Evolutionary conservation across 2,329 filamentous ascomycete genomes (phyloP).

Genomic region (Sclerotinia sclerotiorum): DNA sequence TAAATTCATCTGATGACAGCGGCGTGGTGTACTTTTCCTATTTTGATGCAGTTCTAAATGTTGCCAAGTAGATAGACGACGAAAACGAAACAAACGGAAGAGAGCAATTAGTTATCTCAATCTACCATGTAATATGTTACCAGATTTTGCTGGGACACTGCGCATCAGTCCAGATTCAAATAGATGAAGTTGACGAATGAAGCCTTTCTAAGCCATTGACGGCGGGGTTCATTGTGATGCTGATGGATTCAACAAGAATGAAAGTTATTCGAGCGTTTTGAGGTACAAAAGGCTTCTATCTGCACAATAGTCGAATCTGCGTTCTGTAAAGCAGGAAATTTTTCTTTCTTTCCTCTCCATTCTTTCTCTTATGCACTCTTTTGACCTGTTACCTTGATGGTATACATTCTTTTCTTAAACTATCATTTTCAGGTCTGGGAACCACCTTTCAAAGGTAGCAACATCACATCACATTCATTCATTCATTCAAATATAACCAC

Average conservation of each 20-base stretch:
- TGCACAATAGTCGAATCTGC: neutral
- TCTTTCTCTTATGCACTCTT: slow-evolving; percentile 5
- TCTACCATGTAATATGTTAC: neutral
- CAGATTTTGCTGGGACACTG: neutral
- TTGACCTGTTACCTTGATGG: slow-evolving; percentile 19
- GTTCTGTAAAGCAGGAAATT: neutral
- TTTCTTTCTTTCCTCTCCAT: slow-evolving; percentile 14
- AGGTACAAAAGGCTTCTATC: slow-evolving; percentile 19
- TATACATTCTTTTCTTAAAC: slow-evolving; percentile 21
- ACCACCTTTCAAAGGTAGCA: slow-evolving; percentile 1
- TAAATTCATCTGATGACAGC: neutral
- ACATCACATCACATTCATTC: slow-evolving; percentile 18
- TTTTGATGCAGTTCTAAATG: neutral
- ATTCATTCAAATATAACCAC: slow-evolving; percentile 5
- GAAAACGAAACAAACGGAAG: slow-evolving; percentile 12
- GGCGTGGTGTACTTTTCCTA: slow-evolving; percentile 1
- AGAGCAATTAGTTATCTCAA: slow-evolving; percentile 13
- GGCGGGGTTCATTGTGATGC: neutral
- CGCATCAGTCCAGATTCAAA: slow-evolving; percentile 7
- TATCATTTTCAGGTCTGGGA: slow-evolving; percentile 20
- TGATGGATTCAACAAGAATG: neutral
- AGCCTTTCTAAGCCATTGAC: neutral
- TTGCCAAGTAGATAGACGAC: slow-evolving; percentile 3
- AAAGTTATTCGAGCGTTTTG: neutral
- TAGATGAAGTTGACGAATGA: slow-evolving; percentile 14